Evolutionary conservation across 164 flowering plant species (phyloP).

Genomic region (Buxus sempervirens): DNA sequence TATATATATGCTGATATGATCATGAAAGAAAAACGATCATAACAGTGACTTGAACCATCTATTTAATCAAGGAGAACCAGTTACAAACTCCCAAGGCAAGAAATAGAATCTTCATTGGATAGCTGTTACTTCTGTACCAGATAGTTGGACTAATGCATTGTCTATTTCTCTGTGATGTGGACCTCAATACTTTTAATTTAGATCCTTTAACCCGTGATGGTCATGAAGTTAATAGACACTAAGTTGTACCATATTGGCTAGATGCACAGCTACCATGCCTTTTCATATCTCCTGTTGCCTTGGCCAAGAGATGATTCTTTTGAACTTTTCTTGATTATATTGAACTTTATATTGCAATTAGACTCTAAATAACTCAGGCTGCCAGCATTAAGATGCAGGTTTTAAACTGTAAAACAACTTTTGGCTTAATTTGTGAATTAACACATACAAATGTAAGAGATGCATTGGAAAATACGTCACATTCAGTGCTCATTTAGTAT

Average conservation of each 20-base stretch:
- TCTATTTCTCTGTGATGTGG: not conserved
- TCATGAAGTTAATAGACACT: not conserved
- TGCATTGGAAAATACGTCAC: not conserved
- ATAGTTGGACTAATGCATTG: not conserved
- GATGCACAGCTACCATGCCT: not conserved
- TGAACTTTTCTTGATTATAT: too few relatives aligned
- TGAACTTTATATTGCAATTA: too few relatives aligned
- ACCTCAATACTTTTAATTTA: not conserved
- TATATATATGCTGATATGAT: too few relatives aligned
- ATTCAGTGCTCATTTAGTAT: not conserved
- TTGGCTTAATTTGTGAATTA: not conserved
- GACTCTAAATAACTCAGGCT: too few relatives aligned
- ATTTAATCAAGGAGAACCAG: too few relatives aligned
- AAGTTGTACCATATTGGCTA: too few relatives aligned
- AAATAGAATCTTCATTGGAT: not conserved
- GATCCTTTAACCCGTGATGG: not conserved
- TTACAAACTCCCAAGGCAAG: not conserved
- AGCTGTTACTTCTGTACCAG: not conserved
- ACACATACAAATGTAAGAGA: not conserved
- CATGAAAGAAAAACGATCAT: too few relatives aligned
- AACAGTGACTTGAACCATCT: too few relatives aligned
- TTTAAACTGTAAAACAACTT: not conserved
- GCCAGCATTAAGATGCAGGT: too few relatives aligned
- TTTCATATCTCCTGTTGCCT: too few relatives aligned
- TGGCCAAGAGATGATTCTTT: too few relatives aligned